Evolutionary conservation across 257 asterid genomes (phyloP).

Genomic region (Penstemon davidsonii): DNA sequence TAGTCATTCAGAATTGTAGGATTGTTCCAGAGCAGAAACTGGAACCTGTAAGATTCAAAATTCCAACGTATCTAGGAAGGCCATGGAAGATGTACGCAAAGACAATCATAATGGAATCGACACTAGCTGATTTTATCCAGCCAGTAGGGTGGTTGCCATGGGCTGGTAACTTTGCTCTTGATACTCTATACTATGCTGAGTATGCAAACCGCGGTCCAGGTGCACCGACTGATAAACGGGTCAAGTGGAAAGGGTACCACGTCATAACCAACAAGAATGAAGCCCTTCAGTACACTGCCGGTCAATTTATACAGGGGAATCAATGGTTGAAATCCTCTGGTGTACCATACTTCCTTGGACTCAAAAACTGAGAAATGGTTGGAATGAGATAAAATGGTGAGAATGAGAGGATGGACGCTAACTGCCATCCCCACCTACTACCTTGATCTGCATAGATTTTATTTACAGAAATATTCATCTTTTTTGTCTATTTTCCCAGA

Average conservation of each 20-base stretch:
- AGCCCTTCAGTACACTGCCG: conserved; percentile 39
- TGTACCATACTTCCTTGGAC: conserved; percentile 35
- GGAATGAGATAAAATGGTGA: no score
- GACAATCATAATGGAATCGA: conserved; percentile 44
- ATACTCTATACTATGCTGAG: conserved; percentile 38
- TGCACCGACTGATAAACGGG: conserved; percentile 33
- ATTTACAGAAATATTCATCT: no score
- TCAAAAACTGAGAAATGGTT: conserved; percentile 20
- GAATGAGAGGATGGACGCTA: no score
- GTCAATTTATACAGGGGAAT: conserved; percentile 37
- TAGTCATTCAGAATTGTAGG: conserved; percentile 42
- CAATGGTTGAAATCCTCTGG: conserved; percentile 32
- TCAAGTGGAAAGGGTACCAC: conserved; percentile 44
- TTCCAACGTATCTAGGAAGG: conserved; percentile 39
- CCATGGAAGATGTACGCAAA: conserved; percentile 48
- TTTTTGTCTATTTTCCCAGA: no score
- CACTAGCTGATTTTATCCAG: conserved; percentile 40
- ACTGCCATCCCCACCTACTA: no score
- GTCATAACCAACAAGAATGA: conserved; percentile 32
- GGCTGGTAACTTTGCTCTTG: conserved; percentile 42
- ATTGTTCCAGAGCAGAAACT: conserved; percentile 39
- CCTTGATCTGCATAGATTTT: no score
- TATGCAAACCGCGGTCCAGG: conserved; percentile 45
- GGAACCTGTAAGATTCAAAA: conserved; percentile 30
- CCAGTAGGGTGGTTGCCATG: conserved; percentile 51